These are phyloP conservation scores for Cryptococcus sp. DNA, from an alignment of 1,284 basidiomycete species.

Conservation along the genomic window DNA sequence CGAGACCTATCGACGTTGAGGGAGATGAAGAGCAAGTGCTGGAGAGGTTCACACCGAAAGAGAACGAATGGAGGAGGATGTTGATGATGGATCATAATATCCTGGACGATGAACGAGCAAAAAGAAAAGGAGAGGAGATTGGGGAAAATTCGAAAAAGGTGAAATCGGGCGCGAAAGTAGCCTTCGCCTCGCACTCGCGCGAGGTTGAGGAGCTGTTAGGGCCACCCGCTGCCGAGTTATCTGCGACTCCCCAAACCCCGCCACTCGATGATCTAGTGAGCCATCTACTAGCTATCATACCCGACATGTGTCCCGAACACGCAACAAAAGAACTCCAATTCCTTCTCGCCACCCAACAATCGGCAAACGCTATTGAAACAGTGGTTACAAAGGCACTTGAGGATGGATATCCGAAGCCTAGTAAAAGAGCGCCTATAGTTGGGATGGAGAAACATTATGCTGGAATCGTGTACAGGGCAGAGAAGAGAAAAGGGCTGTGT, in stretches of 20 bases:
- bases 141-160: too few species aligned
- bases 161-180: too few species aligned
- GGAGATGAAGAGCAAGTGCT: constrained; percentile 1
- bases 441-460: constrained; percentile 11
- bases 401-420: constrained; percentile 26
- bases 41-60: constrained; percentile 3
- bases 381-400: constrained; percentile 19
- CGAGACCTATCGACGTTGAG: background rate
- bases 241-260: background rate
- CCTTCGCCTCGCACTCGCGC: too few species aligned
- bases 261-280: too few species aligned
- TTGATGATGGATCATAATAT: background rate
- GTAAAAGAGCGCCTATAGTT: constrained; percentile 2
- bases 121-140: too few species aligned
- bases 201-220: background rate
- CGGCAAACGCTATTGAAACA: background rate
- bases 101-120: too few species aligned
- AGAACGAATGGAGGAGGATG: background rate
- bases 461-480: constrained; percentile 17
- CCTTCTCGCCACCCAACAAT: constrained; percentile 3
- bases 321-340: constrained; percentile 9
- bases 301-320: constrained; percentile 32
- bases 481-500: constrained; percentile 12
- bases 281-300: too few species aligned
- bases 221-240: background rate